Conservation (phyloP, 2,329 filamentous ascomycete species). For the Pestalotiopsis sp. region DNA sequence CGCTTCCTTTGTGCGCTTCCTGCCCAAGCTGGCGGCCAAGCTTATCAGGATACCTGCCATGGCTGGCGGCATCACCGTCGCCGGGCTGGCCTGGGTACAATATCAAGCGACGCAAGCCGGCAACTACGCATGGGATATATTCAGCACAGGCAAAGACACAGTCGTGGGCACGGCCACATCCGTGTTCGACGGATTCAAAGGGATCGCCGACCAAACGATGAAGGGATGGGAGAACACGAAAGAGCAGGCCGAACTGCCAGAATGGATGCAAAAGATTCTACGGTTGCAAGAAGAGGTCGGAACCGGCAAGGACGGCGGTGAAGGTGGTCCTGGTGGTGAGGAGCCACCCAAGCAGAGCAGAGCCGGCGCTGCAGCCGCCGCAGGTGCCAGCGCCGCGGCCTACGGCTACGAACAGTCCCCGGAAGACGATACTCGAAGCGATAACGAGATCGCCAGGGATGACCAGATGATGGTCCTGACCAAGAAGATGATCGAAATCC, state of each 20-base stretch:
- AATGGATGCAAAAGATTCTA: conserved; percentile 79
- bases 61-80: conserved; percentile 85
- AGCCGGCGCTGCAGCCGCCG: conserved; percentile 61
- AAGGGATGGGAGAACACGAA: conserved; percentile 83
- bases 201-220: conserved; percentile 75
- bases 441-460: conserved; percentile 72
- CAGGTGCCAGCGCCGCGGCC: conserved; percentile 71
- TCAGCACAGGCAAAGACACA: conserved; percentile 71
- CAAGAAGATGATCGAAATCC: conserved; percentile 99
- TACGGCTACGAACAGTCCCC: conserved; percentile 74
- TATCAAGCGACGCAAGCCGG: conserved; percentile 80
- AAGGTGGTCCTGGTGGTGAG: conserved; percentile 47
- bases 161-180: conserved; percentile 68
- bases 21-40: conserved; percentile 90
- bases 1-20: conserved; percentile 62
- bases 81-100: conserved; percentile 87
- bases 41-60: conserved; percentile 85
- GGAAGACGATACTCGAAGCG: conserved; percentile 62
- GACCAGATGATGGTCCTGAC: conserved; percentile 99
- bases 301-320: conserved; percentile 43
- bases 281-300: conserved; percentile 60
- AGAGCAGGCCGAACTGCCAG: conserved; percentile 66
- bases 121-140: conserved; percentile 63
- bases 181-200: conserved; percentile 71
- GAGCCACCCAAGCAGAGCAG: conserved; percentile 61